Evolutionary conservation across 371 early-diverging fungal genomes (phyloP), one percentile per base, ranked within the genome.

Genomic region (Mortierella sp.): DNA sequence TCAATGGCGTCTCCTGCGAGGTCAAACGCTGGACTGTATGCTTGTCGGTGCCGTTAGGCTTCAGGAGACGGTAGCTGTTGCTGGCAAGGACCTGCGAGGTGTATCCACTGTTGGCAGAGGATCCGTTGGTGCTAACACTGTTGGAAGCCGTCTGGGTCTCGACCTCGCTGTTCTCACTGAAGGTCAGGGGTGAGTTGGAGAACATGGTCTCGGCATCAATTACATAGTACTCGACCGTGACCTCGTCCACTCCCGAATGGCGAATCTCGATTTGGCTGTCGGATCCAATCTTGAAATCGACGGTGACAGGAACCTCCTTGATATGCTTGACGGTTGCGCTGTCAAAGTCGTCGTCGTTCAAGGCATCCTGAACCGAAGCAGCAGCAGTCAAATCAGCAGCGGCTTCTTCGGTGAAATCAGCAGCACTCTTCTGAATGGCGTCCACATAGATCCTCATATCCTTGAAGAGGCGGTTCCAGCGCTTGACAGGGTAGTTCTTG

Each of bases 151-250:
- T 37, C 24, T 71, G 79, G 34, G 71, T 72, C 70, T 81, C 79
- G 40, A 61, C 75, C 71, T 84, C 78, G 37, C 82, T 77, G 31
- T 86, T 79, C 10, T 86, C 86, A n/a, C 74, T 77, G 59, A 86
- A 86, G 26, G 86, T 82, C n/a, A 86, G 70, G 5, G 86, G 86
- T 8, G 82, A 79, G 43, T 78, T 83, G 0, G 93, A 92, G 75
- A 93, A 93, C 90, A 92, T 91, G 55, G 90, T 89, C 79, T 93
- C 93, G n/a, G 91, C 89, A 69, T 93, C 89, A 75, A 92, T 89
- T 48, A 89, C 89, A 67, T 93, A 92, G 50, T 89, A 92, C 51
- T 90, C 88, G 34, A 92, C 85, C 48, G 88, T 80, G 28, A 91
- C 74, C 8, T 86, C 78, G 0, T 75, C 74, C 4, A 91, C 78